Percentiles rank a stretch among this genome's conserved stretches.
phyloP scores from a whole-genome alignment of 2,329 filamentous ascomycete genomes.

The Clonostachys solani region DNA sequence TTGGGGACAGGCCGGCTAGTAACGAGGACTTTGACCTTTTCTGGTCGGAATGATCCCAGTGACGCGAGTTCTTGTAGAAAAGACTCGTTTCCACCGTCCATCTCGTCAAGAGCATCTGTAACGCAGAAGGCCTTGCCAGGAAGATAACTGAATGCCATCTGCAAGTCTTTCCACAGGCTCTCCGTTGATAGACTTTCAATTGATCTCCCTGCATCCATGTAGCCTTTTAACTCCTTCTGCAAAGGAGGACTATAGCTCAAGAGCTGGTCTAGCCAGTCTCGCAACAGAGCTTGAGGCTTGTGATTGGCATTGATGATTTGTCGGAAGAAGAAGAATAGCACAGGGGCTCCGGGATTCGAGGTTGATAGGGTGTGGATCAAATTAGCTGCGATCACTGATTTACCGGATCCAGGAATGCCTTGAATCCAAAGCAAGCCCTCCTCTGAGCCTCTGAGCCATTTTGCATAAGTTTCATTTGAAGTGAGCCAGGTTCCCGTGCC shows the following conservation, averaged over 20 bases:
- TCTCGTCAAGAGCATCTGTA: neutral
- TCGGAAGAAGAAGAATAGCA: neutral
- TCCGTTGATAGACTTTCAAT: neutral
- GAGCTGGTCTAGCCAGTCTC: neutral
- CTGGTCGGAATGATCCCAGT: neutral
- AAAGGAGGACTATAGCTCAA: neutral
- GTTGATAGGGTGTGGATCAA: neutral
- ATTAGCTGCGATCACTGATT: neutral
- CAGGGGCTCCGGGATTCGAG: neutral
- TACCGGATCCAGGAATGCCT: neutral
- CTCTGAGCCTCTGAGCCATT: neutral
- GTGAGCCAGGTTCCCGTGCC: neutral
- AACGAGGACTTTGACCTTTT: neutral
- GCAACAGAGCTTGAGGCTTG: neutral
- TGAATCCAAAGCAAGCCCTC: slow-evolving; percentile 1
- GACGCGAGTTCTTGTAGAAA: neutral
- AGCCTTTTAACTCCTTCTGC: neutral
- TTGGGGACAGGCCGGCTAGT: neutral
- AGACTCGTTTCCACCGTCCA: neutral
- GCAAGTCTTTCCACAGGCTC: neutral
- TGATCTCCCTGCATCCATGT: neutral
- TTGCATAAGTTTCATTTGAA: neutral
- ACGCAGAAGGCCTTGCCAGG: neutral
- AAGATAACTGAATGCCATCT: neutral
- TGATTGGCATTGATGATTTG: neutral